A percentile compares a stretch with the other conserved stretches of the same genome.
These are phyloP conservation scores for Penicillium lividum DNA, from an alignment of 495 filamentous ascomycete species.

Conservation along the genomic window DNA sequence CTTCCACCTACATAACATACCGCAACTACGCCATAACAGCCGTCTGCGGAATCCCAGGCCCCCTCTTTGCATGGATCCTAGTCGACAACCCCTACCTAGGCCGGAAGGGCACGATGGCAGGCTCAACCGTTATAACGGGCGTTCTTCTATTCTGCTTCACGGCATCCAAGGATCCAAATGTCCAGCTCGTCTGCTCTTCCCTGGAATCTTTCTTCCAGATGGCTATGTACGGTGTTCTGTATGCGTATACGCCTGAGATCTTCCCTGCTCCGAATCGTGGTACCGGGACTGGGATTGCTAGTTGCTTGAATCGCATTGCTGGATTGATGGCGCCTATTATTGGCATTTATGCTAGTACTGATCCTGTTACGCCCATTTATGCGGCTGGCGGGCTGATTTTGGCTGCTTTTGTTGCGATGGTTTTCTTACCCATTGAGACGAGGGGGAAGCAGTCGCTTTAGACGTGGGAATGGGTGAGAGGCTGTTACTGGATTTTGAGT, in stretches of 20 bases:
- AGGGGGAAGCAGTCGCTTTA: slow-evolving; percentile 43
- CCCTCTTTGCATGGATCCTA: slow-evolving; percentile 46
- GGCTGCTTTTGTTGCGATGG: slow-evolving; percentile 47
- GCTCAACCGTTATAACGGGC: slow-evolving; percentile 49
- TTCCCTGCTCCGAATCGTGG: slow-evolving; percentile 57
- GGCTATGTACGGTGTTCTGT: slow-evolving; percentile 56
- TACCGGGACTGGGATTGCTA: slow-evolving; percentile 55
- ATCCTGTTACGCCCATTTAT: slow-evolving; percentile 47
- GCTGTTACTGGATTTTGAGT: no score
- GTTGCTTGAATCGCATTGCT: slow-evolving; percentile 50
- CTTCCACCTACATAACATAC: slow-evolving; percentile 47
- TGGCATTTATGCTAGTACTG: slow-evolving; percentile 41
- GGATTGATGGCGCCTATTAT: slow-evolving; percentile 55
- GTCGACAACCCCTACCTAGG: slow-evolving; percentile 54
- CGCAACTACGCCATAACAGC: slow-evolving; percentile 57
- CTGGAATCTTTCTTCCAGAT: slow-evolving; percentile 56
- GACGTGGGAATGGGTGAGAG: neutral
- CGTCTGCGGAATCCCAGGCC: slow-evolving; percentile 53
- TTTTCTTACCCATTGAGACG: slow-evolving; percentile 49
- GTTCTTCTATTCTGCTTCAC: slow-evolving; percentile 57
- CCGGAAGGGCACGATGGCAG: slow-evolving; percentile 55
- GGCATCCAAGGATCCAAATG: slow-evolving; percentile 36
- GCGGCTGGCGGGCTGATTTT: slow-evolving; percentile 44
- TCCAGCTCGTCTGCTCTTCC: slow-evolving; percentile 49
- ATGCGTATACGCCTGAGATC: slow-evolving; percentile 58